Evolutionary conservation across 257 asterid species (phyloP).

Genomic region (Fraxinus quadrangulata): DNA sequence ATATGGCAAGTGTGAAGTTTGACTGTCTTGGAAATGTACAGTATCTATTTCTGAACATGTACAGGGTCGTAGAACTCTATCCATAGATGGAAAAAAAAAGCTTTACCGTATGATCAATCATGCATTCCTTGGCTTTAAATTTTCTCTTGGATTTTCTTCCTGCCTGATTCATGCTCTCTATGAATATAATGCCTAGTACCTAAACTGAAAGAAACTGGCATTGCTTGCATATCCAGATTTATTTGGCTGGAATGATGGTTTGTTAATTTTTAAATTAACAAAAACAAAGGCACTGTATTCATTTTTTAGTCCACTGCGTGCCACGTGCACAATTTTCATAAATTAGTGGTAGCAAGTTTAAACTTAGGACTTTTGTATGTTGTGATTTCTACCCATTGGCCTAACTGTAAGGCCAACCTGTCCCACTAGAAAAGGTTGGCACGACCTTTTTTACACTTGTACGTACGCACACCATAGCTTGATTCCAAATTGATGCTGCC

Average conservation of each 20-base stretch:
- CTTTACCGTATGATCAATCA: neutral
- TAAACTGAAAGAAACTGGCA: neutral
- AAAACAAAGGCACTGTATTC: too few relatives aligned
- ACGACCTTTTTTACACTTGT: neutral
- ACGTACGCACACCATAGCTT: neutral
- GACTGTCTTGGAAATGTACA: conserved; percentile 29
- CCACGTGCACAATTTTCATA: too few relatives aligned
- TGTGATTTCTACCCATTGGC: neutral
- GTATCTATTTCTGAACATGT: conserved; percentile 25
- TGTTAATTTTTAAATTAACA: too few relatives aligned
- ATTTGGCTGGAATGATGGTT: neutral
- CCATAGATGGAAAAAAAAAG: conserved; percentile 1
- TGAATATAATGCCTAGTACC: neutral
- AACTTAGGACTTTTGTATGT: too few relatives aligned
- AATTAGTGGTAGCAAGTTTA: too few relatives aligned
- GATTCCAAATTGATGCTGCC: neutral
- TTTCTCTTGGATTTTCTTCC: neutral
- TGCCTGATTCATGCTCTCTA: neutral
- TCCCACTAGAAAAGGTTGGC: neutral
- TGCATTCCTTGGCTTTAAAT: neutral
- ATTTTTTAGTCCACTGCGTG: too few relatives aligned
- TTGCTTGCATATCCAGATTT: neutral
- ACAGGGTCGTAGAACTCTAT: conserved; percentile 28
- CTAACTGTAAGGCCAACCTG: neutral
- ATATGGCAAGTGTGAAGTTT: conserved; percentile 15